A percentile compares a stretch with the other conserved stretches of the same genome.
phyloP scores from a whole-genome alignment of 148 eudicot genomes.

The Fagopyrum homotropicum region DNA sequence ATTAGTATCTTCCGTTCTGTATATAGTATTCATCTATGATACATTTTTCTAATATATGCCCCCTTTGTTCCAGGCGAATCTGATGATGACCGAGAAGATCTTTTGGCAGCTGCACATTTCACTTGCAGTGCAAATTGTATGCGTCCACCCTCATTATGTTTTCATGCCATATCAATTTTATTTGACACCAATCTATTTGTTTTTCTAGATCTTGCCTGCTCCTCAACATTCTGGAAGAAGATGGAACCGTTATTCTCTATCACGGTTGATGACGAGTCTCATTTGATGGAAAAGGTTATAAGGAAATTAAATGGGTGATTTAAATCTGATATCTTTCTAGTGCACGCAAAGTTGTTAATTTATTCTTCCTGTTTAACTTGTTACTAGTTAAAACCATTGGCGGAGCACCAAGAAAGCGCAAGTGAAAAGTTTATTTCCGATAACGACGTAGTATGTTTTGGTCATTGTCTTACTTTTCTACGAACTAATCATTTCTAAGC shows the following conservation, averaged over 20 bases:
- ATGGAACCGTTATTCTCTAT: constrained; percentile 54
- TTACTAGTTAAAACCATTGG: constrained; percentile 46
- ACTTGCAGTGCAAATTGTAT: constrained; percentile 66
- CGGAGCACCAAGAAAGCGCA: constrained; percentile 31
- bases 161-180: constrained; percentile 1
- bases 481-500: not conserved
- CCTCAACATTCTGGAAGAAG: constrained; percentile 78
- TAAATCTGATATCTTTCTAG: not conserved
- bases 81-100: constrained; percentile 85
- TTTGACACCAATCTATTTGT: constrained; percentile 3
- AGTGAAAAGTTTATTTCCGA: constrained; percentile 23
- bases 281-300: constrained; percentile 59
- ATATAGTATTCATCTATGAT: not conserved
- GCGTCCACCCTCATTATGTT: constrained; percentile 17
- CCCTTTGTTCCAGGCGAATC: constrained; percentile 55
- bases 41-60: not conserved
- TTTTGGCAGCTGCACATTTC: constrained; percentile 57
- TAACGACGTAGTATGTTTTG: constrained; percentile 14
- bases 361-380: constrained; percentile 13
- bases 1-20: not conserved
- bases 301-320: not conserved
- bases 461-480: not conserved
- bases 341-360: not conserved
- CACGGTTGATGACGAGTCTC: constrained; percentile 46
- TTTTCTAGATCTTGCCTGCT: constrained; percentile 58